Percentiles rank a stretch among this genome's conserved stretches.
Conservation (phyloP, 129 eudicot species). For the Smallanthus sonchifolius region DNA sequence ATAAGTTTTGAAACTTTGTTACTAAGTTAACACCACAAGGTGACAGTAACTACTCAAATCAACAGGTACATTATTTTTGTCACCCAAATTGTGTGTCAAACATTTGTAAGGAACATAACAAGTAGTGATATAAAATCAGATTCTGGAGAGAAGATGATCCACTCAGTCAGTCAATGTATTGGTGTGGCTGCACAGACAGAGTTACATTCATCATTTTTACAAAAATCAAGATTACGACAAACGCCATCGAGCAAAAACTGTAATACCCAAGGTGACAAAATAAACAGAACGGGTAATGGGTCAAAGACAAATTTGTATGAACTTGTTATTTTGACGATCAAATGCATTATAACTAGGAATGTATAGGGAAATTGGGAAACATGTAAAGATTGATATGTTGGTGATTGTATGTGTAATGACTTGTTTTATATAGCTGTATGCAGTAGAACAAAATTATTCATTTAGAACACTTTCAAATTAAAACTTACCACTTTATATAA, state of each 20-base stretch:
- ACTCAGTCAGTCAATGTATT: background rate
- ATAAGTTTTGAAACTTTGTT: no score
- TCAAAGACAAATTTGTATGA: background rate
- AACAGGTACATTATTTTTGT: no score
- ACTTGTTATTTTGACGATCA: background rate
- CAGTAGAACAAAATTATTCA: background rate
- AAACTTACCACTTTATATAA: slow-evolving; percentile 21
- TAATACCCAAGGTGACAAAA: background rate
- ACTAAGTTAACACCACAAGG: no score
- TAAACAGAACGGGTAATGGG: background rate
- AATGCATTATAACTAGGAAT: background rate
- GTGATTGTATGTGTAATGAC: background rate
- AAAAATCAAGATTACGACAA: background rate
- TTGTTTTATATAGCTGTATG: background rate
- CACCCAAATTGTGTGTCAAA: no score
- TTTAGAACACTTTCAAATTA: background rate
- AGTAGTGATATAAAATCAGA: slow-evolving; percentile 1
- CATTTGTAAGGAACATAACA: background rate
- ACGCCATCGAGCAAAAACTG: background rate
- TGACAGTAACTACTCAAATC: no score
- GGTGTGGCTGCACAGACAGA: slow-evolving; percentile 20
- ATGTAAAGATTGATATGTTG: background rate
- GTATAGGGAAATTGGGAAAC: background rate
- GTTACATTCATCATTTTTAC: background rate
- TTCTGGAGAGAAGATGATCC: slow-evolving; percentile 7